These are phyloP conservation scores for Balakata baccata DNA, from an alignment of 345 rosid genomes.

Conservation along the genomic window DNA sequence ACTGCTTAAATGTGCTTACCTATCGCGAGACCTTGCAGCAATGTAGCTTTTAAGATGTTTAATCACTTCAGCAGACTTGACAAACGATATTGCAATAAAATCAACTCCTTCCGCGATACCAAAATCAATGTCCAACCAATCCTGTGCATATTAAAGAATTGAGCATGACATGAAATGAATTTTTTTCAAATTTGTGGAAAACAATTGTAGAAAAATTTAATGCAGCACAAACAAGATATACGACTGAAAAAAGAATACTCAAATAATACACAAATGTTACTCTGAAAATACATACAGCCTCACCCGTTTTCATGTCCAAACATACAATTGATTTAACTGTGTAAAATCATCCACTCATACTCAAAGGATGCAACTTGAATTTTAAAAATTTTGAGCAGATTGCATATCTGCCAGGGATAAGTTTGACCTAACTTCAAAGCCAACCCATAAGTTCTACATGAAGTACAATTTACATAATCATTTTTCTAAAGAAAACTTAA, in stretches of 20 bases:
- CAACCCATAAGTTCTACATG: background rate
- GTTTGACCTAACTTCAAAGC: background rate
- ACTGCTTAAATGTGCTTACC: conserved; percentile 39
- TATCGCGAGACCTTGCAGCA: conserved; percentile 77
- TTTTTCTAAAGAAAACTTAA: no score
- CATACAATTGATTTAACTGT: background rate
- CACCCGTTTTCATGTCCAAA: background rate
- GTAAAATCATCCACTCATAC: background rate
- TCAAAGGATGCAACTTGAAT: background rate
- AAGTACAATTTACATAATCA: background rate
- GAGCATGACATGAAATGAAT: conserved; percentile 16
- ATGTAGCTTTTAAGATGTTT: conserved; percentile 92
- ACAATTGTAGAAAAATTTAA: background rate
- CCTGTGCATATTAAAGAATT: conserved; percentile 46
- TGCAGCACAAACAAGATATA: background rate
- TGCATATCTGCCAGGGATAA: background rate
- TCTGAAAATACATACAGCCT: background rate
- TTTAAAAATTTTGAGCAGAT: background rate
- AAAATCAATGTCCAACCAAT: conserved; percentile 98
- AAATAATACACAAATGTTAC: background rate
- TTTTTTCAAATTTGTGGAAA: background rate
- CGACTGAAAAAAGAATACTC: background rate
- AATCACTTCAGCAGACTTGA: conserved; percentile 98
- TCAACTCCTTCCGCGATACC: conserved; percentile 97
- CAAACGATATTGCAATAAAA: conserved; percentile 95